Conservation (phyloP, 352 stramenopile species). For the Proteromonas lacertae region DNA sequence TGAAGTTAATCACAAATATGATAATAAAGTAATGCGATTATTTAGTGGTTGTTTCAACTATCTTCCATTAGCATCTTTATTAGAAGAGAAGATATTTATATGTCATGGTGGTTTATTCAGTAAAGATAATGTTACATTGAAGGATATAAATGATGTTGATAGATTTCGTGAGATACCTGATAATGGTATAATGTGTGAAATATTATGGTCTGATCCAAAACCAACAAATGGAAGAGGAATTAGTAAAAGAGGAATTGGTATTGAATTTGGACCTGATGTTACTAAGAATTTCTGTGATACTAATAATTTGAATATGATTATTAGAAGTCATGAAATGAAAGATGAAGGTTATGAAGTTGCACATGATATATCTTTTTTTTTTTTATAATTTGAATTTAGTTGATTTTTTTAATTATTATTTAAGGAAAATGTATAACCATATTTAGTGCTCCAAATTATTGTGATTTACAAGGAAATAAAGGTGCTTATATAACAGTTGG, state of each 20-base stretch:
- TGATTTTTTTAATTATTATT: too few relatives aligned
- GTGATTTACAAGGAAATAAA: slow-evolving; percentile 91
- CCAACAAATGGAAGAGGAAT: slow-evolving; percentile 4
- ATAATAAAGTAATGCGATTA: slow-evolving; percentile 85
- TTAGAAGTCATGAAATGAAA: slow-evolving; percentile 85
- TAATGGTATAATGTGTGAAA: slow-evolving; percentile 42
- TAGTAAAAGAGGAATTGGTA: slow-evolving; percentile 73
- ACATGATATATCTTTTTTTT: too few relatives aligned
- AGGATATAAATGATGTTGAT: slow-evolving; percentile 73
- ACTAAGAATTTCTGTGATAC: slow-evolving; percentile 69
- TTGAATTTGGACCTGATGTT: slow-evolving; percentile 88
- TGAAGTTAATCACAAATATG: slow-evolving; percentile 96
- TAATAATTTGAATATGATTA: slow-evolving; percentile 78
- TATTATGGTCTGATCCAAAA: slow-evolving; percentile 19
- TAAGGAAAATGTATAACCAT: slow-evolving; percentile 85
- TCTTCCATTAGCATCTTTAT: slow-evolving; percentile 60
- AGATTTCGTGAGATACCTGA: slow-evolving; percentile 67
- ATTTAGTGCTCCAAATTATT: slow-evolving; percentile 97
- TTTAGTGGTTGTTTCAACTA: slow-evolving; percentile 95
- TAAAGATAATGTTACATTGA: slow-evolving; percentile 7
- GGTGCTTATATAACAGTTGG: too few relatives aligned
- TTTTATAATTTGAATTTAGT: too few relatives aligned
- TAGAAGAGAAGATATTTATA: slow-evolving; percentile 62
- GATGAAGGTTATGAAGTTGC: neutral
- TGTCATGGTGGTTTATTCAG: slow-evolving; percentile 77